Percentiles rank a stretch among this genome's conserved stretches.
Conservation (phyloP, 257 asterid genomes). For the Solanum sejunctum region DNA sequence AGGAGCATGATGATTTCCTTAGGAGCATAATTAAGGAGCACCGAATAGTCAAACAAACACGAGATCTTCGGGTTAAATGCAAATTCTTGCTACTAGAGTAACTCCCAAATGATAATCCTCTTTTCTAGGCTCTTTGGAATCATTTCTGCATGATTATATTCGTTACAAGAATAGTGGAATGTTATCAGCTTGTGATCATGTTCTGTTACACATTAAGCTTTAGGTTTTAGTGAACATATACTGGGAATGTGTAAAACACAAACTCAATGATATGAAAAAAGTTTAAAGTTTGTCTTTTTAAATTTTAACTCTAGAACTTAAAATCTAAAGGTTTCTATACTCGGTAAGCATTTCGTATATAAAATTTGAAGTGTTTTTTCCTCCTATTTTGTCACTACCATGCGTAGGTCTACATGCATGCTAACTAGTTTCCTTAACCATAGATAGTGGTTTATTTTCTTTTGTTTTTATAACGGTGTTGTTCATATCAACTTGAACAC, state of each 20-base stretch:
- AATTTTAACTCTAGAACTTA: not conserved
- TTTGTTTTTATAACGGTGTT: not conserved
- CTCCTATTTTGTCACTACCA: not conserved
- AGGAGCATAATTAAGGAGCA: conserved; percentile 74
- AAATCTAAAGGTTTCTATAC: not conserved
- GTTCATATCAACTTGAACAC: not conserved
- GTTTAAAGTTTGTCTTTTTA: not conserved
- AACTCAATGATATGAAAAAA: not conserved
- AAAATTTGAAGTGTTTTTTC: not conserved
- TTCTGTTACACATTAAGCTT: not conserved
- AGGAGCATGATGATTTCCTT: conserved; percentile 69
- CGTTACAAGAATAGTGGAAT: not conserved
- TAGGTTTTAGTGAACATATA: not conserved
- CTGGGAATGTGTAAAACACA: not conserved
- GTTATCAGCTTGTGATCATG: not conserved
- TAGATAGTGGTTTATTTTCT: not conserved
- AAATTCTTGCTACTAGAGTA: not conserved
- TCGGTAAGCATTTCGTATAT: not conserved
- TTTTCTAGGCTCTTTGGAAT: not conserved
- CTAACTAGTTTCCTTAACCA: not conserved
- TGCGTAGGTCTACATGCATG: not conserved
- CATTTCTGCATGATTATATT: not conserved
- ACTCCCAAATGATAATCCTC: not conserved
- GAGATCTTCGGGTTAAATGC: conserved; percentile 59
- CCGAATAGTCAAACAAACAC: conserved; percentile 63